These are phyloP conservation scores for Catharanthus roseus DNA, from an alignment of 257 asterid species.

Conservation along the genomic window DNA sequence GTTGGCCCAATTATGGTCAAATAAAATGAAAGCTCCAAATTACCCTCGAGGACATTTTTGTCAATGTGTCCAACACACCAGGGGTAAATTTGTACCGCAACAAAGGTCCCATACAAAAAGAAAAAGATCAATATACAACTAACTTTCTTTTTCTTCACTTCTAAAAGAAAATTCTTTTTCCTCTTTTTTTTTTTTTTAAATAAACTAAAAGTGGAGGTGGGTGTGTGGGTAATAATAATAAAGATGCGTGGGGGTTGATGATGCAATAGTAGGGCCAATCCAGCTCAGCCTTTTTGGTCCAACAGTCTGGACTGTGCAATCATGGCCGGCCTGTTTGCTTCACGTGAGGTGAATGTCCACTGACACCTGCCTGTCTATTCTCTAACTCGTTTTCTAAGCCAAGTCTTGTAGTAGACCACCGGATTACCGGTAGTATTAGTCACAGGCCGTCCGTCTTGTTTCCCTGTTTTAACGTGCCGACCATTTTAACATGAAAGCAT, in stretches of 20 bases:
- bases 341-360: constrained; percentile 26
- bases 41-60: neutral
- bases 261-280: constrained; percentile 33
- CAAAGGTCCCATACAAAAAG: constrained; percentile 1
- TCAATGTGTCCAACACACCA: neutral
- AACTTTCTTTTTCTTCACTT: neutral
- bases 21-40: neutral
- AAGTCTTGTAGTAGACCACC: neutral
- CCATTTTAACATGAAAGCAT: neutral
- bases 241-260: constrained; percentile 16
- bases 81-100: neutral
- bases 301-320: constrained; percentile 15
- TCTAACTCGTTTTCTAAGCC: neutral
- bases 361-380: constrained; percentile 18
- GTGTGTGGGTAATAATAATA: constrained; percentile 28
- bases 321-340: constrained; percentile 22
- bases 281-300: constrained; percentile 19
- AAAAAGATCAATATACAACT: neutral
- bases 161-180: too few relatives aligned
- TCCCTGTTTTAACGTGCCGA: constrained; percentile 4
- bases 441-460: neutral
- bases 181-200: neutral
- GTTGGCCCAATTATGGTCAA: neutral
- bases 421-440: constrained; percentile 3
- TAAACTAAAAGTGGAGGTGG: constrained; percentile 17